Conservation (phyloP, 139 green algal species). For the Monoraphidium neglectum region DNA sequence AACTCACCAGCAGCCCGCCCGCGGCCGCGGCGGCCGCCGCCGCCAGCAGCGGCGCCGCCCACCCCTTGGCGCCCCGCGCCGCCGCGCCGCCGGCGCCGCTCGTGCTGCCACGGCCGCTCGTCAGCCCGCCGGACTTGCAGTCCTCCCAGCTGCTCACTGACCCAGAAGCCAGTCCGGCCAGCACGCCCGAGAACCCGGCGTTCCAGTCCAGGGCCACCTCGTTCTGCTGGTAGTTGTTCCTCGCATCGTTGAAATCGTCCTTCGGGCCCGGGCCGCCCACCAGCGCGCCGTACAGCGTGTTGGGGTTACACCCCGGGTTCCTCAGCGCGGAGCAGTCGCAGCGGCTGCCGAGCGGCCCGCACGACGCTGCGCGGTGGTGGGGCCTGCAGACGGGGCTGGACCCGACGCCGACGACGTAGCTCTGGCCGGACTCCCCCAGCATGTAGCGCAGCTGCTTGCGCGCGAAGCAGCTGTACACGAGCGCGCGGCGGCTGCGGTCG, state of each 20-base stretch:
- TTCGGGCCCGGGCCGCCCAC: conserved; percentile 56
- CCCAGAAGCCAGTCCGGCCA: conserved; percentile 26
- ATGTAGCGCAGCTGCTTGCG: conserved; percentile 65
- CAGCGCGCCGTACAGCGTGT: conserved; percentile 65
- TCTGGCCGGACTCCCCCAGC: conserved; percentile 52
- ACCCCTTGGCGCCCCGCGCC: background rate
- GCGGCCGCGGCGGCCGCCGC: background rate
- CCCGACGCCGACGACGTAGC: conserved; percentile 51
- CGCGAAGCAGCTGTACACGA: conserved; percentile 64
- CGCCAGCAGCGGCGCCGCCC: background rate
- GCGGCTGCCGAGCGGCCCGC: conserved; percentile 10
- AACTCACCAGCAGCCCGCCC: background rate
- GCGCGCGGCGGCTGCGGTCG: conserved; percentile 2
- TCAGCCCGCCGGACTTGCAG: conserved; percentile 18
- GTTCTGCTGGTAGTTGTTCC: conserved; percentile 27
- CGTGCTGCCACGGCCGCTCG: background rate
- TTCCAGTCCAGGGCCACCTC: conserved; percentile 57
- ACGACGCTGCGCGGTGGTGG: conserved; percentile 65
- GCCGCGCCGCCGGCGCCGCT: conserved; percentile 8
- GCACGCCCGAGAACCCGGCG: conserved; percentile 39
- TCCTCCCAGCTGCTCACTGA: conserved; percentile 12
- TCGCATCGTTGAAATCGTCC: conserved; percentile 31
- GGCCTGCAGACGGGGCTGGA: conserved; percentile 45
- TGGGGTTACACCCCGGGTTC: conserved; percentile 45
- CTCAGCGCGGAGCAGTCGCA: conserved; percentile 28